Percentiles rank a stretch among this genome's conserved stretches.
phyloP scores from a whole-genome alignment of 148 eudicot genomes.

The Nyssa sinensis region DNA sequence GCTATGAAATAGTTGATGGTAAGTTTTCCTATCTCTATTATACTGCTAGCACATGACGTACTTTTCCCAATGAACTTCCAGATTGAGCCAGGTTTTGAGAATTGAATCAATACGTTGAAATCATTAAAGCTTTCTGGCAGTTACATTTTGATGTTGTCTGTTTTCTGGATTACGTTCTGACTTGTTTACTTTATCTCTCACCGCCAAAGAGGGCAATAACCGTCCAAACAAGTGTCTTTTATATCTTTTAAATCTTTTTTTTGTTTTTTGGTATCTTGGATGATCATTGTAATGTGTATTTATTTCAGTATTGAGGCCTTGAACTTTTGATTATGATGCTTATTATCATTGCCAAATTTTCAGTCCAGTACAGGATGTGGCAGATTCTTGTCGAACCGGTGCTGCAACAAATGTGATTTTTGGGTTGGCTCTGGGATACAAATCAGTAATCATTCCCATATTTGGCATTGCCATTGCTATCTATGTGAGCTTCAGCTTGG shows the following conservation, averaged over 20 bases:
- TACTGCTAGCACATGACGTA: background rate
- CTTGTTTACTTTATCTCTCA: background rate
- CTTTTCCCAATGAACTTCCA: background rate
- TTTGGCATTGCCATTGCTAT: constrained; percentile 20
- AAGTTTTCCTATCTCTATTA: background rate
- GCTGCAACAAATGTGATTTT: constrained; percentile 31
- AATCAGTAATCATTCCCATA: constrained; percentile 29
- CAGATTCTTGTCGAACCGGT: constrained; percentile 27
- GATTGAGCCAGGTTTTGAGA: background rate
- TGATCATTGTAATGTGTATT: background rate
- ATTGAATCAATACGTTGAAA: background rate
- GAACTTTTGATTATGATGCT: background rate
- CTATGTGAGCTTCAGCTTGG: constrained; percentile 26
- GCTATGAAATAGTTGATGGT: background rate
- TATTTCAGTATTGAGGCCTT: background rate
- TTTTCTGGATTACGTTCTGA: background rate
- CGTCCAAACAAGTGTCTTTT: constrained; percentile 2
- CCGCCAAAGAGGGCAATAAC: background rate
- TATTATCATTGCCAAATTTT: background rate
- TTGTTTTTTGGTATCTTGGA: background rate
- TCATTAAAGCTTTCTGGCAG: background rate
- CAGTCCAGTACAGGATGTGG: constrained; percentile 31
- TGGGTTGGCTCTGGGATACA: constrained; percentile 27
- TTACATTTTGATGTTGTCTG: background rate
- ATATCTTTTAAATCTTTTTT: background rate